Evolutionary conservation across 805 yeast genomes (phyloP), one percentile per base, ranked within the genome.

Genomic region (Pichia insulana): DNA sequence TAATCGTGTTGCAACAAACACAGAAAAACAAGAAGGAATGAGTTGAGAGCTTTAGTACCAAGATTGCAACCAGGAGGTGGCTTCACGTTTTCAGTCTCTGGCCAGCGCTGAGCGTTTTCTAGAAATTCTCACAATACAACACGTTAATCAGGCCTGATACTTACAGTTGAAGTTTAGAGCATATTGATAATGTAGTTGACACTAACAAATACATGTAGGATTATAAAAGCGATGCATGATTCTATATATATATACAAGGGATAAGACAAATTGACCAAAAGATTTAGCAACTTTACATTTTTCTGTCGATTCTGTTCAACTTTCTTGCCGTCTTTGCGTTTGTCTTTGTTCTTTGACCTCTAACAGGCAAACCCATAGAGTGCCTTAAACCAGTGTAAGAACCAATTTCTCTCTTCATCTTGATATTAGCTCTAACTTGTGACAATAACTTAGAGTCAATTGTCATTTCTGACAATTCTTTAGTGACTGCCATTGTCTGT

Each of bases 291-390:
- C 19, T 13, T 44, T 42, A 55, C 42, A 45, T 45, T 46, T 50
- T 53, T 53, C 92, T 80, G 49, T 84, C 82, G 39, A 85, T 63
- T 55, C 74, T 78, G 65, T 90, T 90, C 63, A 90, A 74, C 62
- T 78, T 80, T 67, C 79, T 80, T 17, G 97, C 98, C 20, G 96
- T 90, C 58, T 73, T 71, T 28, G 95, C 95, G 59, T 92, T 92
- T 49, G 83, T 85, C 68, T 86, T 79, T 15, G 98, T 92, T 48
- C 82, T 74, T 70, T 92, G 97, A 54, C 98, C 98, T 60, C 74
- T 74, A 20, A 81, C 90, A 16, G 94, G 92, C 28, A 76, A 60
- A 43, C 94, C 90, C 63, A 78, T 68, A 35, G 88, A 83, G 60
- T 92, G 97, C 65, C 97, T 80, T 58, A 81, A 64, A 67, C 98